Base-by-base conservation (phyloP, 345 rosid species). In the Eucalyptus pumila region DNA sequence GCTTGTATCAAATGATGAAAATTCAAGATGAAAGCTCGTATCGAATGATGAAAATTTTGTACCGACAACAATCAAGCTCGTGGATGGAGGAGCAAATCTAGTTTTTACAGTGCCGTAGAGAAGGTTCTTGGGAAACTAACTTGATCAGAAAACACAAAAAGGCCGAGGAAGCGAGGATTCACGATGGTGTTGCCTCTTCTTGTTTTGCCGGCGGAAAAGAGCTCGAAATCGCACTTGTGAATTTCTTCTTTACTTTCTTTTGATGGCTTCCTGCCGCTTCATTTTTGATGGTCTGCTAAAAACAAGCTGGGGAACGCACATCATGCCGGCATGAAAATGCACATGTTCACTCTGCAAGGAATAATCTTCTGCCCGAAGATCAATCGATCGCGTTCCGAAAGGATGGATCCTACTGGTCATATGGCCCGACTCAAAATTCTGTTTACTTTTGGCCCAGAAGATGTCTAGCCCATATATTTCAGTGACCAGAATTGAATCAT, bases 241-340 rank as follows among this genome's bases (percentile, higher is more conserved):
- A 56, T 56, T 56, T 56, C 14, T 56, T 56, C 62, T 2, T 56
- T 5, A 56, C 62, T 56, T 56, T 56, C 62, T 56, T 54, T 56
- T 24, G 30, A 56, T 56, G 62, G 62, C 62, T 56, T 24, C 62
- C 30, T 23, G 62, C 13, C 2, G 62, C 14, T 56, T 56, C 62
- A 56, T 24, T 56, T 56, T 1, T 0, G 13, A 23, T 56, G 30
- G 62, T 56, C 62, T 56, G 62, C 13, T 2, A 56, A 56, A 56
- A 56, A 24, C 62, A 0, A 56, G 30, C 0, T 1, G 27, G 30
- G 62, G 27, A 56, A 56, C 56, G 56, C 24, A 1, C 26, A 9
- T 56, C 24, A 56, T 56, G 62, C 62, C 62, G 30, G 30, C 30
- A 10, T 24, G 30, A 56, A 56, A 56, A 30, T 56, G 30, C 62